phyloP scores from a whole-genome alignment of 768 basidiomycete species.

The Collybia sordida region DNA sequence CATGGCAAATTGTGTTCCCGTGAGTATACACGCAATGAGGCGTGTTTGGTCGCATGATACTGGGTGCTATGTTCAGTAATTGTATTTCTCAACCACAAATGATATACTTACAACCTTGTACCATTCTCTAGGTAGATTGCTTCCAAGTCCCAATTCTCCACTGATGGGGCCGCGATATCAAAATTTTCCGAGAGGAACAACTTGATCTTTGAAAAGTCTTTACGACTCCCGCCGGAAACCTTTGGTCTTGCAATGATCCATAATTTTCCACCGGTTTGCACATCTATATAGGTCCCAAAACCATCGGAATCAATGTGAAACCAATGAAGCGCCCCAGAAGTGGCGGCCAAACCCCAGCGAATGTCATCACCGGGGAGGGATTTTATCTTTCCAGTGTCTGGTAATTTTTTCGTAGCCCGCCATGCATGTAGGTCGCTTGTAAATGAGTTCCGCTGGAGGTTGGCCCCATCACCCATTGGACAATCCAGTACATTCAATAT shows the following conservation, averaged over 20 bases:
- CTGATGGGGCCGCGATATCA: too few species aligned
- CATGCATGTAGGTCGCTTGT: not conserved
- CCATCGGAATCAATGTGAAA: too few species aligned
- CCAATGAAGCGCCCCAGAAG: too few species aligned
- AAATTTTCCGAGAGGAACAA: too few species aligned
- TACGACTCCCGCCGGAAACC: too few species aligned
- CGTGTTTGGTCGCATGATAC: not conserved
- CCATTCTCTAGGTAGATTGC: not conserved
- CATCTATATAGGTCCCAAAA: not conserved
- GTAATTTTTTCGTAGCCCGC: not conserved
- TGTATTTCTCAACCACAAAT: not conserved
- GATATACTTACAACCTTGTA: not conserved
- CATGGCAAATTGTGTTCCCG: too few species aligned
- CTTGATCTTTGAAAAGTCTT: not conserved
- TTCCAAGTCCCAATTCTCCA: too few species aligned
- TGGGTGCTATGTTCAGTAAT: not conserved
- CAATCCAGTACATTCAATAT: too few species aligned
- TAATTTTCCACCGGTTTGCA: conserved; percentile 1
- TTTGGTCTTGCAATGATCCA: conserved; percentile 5
- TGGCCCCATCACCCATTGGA: too few species aligned
- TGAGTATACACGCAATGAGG: not conserved
- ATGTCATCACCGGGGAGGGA: not conserved
- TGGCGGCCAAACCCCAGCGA: too few species aligned
- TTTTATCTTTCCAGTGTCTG: not conserved
- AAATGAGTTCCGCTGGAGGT: not conserved